Conservation (phyloP, 2,329 filamentous ascomycete species). For the Torrubiellomyces zombiae region DNA sequence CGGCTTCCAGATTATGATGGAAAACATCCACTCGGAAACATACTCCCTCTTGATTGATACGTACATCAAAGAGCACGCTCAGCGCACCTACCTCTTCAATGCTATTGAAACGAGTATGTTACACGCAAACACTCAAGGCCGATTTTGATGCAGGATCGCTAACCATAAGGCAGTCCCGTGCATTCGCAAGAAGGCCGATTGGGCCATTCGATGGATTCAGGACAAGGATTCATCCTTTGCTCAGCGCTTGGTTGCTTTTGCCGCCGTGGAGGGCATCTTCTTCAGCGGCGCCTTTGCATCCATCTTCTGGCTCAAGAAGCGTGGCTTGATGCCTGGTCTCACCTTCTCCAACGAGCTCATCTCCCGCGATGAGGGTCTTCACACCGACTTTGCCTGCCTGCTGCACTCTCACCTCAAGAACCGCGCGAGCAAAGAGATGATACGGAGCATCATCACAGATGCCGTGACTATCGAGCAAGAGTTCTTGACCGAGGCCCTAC, state of each 20-base stretch:
- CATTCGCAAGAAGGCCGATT: slow-evolving; percentile 97
- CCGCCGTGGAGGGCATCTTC: slow-evolving; percentile 98
- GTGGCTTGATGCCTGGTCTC: slow-evolving; percentile 92
- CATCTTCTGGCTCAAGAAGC: slow-evolving; percentile 99
- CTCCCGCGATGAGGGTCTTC: slow-evolving; percentile 96
- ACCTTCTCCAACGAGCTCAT: slow-evolving; percentile 99
- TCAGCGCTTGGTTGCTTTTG: slow-evolving; percentile 89
- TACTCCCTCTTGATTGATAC: slow-evolving; percentile 98
- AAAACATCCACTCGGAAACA: slow-evolving; percentile 99
- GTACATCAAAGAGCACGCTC: slow-evolving; percentile 94
- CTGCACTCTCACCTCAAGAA: slow-evolving; percentile 95
- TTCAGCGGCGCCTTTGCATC: slow-evolving; percentile 97
- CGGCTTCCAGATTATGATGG: slow-evolving; percentile 99
- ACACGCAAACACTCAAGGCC: too few species aligned
- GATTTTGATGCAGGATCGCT: slow-evolving; percentile 1
- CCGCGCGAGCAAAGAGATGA: slow-evolving; percentile 66
- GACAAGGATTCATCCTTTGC: slow-evolving; percentile 91
- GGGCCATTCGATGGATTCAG: slow-evolving; percentile 88
- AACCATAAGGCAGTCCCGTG: slow-evolving; percentile 52
- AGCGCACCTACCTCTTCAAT: slow-evolving; percentile 90
- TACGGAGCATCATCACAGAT: slow-evolving; percentile 82
- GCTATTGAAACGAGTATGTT: slow-evolving; percentile 88
- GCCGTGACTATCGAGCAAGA: slow-evolving; percentile 92
- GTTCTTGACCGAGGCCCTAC: slow-evolving; percentile 91
- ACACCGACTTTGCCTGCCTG: slow-evolving; percentile 97